A percentile compares a stretch with the other conserved stretches of the same genome.
Evolutionary conservation across 768 basidiomycete species (phyloP).

Genomic region (Leccinum longicurvipes): DNA sequence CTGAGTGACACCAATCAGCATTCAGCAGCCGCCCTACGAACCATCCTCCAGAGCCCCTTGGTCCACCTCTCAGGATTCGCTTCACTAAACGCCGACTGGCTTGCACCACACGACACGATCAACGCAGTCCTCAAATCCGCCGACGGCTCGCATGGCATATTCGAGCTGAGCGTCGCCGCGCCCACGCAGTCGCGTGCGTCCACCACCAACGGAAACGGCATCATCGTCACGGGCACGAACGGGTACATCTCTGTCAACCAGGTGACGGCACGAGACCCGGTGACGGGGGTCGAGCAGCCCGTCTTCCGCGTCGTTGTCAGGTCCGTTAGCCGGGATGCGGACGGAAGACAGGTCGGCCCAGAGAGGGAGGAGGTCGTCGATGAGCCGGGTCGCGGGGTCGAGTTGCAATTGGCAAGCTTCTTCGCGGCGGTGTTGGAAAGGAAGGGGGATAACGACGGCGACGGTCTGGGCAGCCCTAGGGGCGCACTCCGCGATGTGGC

Average conservation of each 20-base stretch:
- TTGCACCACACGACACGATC: constrained; percentile 80
- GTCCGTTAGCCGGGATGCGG: constrained; percentile 17
- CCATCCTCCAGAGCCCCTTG: constrained; percentile 51
- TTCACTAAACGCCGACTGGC: constrained; percentile 65
- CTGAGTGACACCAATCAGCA: constrained; percentile 44
- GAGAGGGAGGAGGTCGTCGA: constrained; percentile 49
- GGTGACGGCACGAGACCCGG: constrained; percentile 22
- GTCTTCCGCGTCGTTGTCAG: constrained; percentile 41
- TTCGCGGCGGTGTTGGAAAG: constrained; percentile 48
- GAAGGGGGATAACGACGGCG: constrained; percentile 36
- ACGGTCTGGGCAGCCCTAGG: constrained; percentile 53
- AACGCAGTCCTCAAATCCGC: constrained; percentile 45
- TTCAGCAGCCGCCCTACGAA: constrained; percentile 59
- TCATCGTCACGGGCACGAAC: constrained; percentile 55
- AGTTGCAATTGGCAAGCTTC: constrained; percentile 57
- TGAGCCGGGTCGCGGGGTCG: constrained; percentile 48
- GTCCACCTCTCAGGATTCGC: constrained; percentile 61
- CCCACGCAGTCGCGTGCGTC: constrained; percentile 43
- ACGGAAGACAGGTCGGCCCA: constrained; percentile 14
- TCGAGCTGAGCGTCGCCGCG: constrained; percentile 61
- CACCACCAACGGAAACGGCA: constrained; percentile 22
- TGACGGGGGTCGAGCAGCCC: constrained; percentile 21
- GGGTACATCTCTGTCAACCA: constrained; percentile 55
- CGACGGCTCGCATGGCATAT: constrained; percentile 55
- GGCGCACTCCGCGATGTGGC: constrained; percentile 72